Evolutionary conservation across 768 basidiomycete genomes (phyloP).

Genomic region (Lyophyllum atratum): DNA sequence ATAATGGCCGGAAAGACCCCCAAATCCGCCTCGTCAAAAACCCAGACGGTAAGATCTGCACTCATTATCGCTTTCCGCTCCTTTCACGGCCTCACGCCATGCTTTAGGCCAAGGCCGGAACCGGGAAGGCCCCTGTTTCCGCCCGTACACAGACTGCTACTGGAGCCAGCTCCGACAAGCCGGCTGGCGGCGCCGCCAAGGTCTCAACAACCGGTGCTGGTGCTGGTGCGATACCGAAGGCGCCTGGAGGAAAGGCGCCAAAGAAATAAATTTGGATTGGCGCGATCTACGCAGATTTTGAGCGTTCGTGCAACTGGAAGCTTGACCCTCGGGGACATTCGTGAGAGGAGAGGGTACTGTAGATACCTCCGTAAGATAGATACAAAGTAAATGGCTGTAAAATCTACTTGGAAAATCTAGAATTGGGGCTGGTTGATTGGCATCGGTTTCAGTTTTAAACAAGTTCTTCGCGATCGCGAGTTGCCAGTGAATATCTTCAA

Average conservation of each 20-base stretch:
- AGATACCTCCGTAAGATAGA: no score
- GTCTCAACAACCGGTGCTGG: slow-evolving; percentile 3
- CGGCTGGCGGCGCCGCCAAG: slow-evolving; percentile 7
- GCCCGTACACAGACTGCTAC: slow-evolving; percentile 7
- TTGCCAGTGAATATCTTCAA: neutral
- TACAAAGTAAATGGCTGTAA: no score
- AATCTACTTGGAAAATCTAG: no score
- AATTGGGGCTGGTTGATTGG: no score
- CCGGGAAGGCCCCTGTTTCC: slow-evolving; percentile 4
- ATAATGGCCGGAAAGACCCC: slow-evolving; percentile 11
- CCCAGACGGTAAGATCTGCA: slow-evolving; percentile 6
- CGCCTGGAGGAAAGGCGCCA: slow-evolving; percentile 4
- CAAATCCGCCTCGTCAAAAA: slow-evolving; percentile 6
- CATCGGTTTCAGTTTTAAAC: neutral
- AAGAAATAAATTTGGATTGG: slow-evolving; percentile 8
- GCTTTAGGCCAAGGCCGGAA: slow-evolving; percentile 6
- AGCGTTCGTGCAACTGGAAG: neutral
- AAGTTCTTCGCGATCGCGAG: neutral
- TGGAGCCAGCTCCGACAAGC: slow-evolving; percentile 2
- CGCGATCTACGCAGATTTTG: neutral
- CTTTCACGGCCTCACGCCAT: neutral
- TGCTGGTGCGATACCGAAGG: neutral
- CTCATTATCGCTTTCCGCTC: neutral
- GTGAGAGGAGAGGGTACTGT: no score
- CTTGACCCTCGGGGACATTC: neutral